Evolutionary conservation across 2,329 filamentous ascomycete genomes (phyloP), one percentile per base, ranked within the genome.

Genomic region (Sporothrix phasma): DNA sequence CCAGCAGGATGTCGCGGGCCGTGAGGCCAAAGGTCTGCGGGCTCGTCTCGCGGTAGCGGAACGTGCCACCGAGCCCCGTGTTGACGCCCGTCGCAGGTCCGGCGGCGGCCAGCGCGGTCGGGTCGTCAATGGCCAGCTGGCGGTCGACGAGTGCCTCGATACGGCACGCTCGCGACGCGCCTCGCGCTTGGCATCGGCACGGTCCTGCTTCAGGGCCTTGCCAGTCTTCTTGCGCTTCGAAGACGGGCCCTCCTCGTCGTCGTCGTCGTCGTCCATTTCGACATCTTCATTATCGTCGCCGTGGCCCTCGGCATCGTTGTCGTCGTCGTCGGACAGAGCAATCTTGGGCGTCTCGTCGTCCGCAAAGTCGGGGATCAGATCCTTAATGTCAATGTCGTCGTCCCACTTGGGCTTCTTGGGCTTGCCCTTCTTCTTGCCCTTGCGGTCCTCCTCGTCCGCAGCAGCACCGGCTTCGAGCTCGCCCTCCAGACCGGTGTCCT

Each of bases 381-480:
- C 93, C 66, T 89, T 91, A 77, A 99, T 97, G 73, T 97, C 92
- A 70, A 99, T 97, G 73, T 99, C 94, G 71, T 97, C 92, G 70
- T 97, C 90, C 88, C 93, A 99, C 67, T 86, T 89, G 10, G 90
- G 91, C 77, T 96, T 96, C 80, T 90, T 91, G 10, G 83, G 76
- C 61, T 75, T 69, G 8, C 11, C 19, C 45, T 56, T 22, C 19
- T 76, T 76, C 82, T 58, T 77, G 80, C n/a, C 72, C 15, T 73
- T 77, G 10, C 75, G 77, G 8, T 76, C 79, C 8, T 73, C 77
- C 5, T 88, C 89, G 69, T 86, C 88, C 1, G 60, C 59, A 5
- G 31, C 88, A 1, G 54, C 54, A 5, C 34, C 77, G 7, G 75
- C 80, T 3, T 74, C 77, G 6, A 77, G 80, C n/a, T 73, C 77